A percentile compares a stretch with the other conserved stretches of the same genome.
Evolutionary conservation across 805 yeast genomes (phyloP).

Genomic region (Blastobotrys americana): DNA sequence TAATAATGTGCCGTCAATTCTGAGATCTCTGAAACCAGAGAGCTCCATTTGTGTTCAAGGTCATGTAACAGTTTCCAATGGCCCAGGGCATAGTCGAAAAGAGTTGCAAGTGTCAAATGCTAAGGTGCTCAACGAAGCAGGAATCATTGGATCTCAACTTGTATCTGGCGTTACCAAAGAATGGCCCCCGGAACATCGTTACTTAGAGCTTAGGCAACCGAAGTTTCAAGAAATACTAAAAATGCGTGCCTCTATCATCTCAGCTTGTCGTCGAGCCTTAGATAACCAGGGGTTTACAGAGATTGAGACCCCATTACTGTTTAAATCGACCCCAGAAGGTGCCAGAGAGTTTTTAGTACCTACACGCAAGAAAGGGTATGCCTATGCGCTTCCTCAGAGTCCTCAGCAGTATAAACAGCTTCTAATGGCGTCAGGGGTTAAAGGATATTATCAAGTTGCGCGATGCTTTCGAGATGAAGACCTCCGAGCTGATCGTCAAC

Average conservation of each 20-base stretch:
- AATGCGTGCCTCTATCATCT: slow-evolving; percentile 31
- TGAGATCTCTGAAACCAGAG: slow-evolving; percentile 55
- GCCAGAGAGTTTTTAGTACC: slow-evolving; percentile 95
- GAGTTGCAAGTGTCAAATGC: slow-evolving; percentile 52
- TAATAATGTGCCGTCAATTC: slow-evolving; percentile 32
- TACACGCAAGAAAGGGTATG: slow-evolving; percentile 52
- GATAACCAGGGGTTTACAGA: slow-evolving; percentile 54
- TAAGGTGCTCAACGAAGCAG: slow-evolving; percentile 56
- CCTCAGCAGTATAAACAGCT: slow-evolving; percentile 97
- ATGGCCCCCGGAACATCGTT: slow-evolving; percentile 75
- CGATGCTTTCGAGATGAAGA: slow-evolving; percentile 96
- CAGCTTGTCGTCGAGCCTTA: slow-evolving; percentile 33
- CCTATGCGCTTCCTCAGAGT: slow-evolving; percentile 92
- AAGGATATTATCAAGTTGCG: slow-evolving; percentile 83
- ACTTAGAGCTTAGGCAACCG: slow-evolving; percentile 61
- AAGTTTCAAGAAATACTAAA: slow-evolving; percentile 24
- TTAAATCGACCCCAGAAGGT: slow-evolving; percentile 97
- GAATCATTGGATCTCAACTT: slow-evolving; percentile 60
- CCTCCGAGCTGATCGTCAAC: slow-evolving; percentile 89
- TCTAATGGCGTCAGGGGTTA: slow-evolving; percentile 88
- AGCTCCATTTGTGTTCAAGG: slow-evolving; percentile 70
- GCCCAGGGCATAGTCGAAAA: slow-evolving; percentile 30
- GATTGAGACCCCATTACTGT: slow-evolving; percentile 85
- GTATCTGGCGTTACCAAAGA: slow-evolving; percentile 50
- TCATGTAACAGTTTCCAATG: slow-evolving; percentile 32